phyloP scores from a whole-genome alignment of 176 grass and related monocot genomes.

The barley (Hordeum vulgare) region MorexV3_pseudomolecules_assembly NC_058521.1:36359388-36359887 shows the following conservation, averaged over 20 bases:
- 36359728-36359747: background rate
- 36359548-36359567: background rate
- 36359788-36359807: background rate
- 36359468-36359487: background rate
- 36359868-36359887: no score
- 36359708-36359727: background rate
- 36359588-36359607: background rate
- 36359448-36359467: background rate
- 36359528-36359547: no score
- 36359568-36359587: background rate
- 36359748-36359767: background rate
- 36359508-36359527: no score
- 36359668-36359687: background rate
- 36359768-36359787: background rate
- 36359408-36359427: background rate
- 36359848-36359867: no score
- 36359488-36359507: background rate
- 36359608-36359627: background rate
- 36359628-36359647: background rate
- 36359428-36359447: background rate
- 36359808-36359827: no score
- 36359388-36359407: background rate
- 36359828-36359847: no score
- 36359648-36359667: background rate
- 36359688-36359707: constrained; percentile 6